phyloP scores from a whole-genome alignment of 148 eudicot species.

The Cornus controversa region DNA sequence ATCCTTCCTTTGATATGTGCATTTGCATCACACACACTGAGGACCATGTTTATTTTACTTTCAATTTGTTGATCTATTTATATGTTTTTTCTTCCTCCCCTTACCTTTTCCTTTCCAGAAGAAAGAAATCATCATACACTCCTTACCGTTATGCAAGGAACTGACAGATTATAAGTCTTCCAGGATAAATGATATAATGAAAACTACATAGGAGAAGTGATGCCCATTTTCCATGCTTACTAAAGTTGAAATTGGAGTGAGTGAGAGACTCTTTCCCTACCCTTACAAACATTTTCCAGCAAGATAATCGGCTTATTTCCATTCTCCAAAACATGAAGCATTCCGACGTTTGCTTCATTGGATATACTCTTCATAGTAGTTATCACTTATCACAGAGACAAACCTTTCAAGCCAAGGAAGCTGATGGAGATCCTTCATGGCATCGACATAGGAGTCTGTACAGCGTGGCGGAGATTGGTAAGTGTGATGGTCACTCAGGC shows the following conservation, averaged over 20 bases:
- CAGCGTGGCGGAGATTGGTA: conserved; percentile 62
- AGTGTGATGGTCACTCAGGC: conserved; percentile 60
- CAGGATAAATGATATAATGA: not conserved
- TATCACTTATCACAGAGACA: conserved; percentile 80
- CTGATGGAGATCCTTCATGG: conserved; percentile 90
- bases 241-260: conserved; percentile 9
- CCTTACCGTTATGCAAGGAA: conserved; percentile 12
- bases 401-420: conserved; percentile 96
- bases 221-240: not conserved
- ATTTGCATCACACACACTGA: not conserved
- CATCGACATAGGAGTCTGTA: conserved; percentile 68
- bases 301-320: too few relatives aligned
- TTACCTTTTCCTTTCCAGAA: not conserved
- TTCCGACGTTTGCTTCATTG: conserved; percentile 28
- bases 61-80: not conserved
- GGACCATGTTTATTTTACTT: not conserved
- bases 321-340: not conserved
- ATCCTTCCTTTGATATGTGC: not conserved
- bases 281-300: not conserved
- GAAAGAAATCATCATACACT: conserved; percentile 12
- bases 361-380: conserved; percentile 66
- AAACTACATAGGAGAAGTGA: not conserved
- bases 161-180: not conserved
- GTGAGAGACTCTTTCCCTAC: conserved; percentile 19
- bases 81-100: not conserved